Conservation (phyloP, 2,329 filamentous ascomycete genomes). For the Botrytis byssoidea region DNA sequence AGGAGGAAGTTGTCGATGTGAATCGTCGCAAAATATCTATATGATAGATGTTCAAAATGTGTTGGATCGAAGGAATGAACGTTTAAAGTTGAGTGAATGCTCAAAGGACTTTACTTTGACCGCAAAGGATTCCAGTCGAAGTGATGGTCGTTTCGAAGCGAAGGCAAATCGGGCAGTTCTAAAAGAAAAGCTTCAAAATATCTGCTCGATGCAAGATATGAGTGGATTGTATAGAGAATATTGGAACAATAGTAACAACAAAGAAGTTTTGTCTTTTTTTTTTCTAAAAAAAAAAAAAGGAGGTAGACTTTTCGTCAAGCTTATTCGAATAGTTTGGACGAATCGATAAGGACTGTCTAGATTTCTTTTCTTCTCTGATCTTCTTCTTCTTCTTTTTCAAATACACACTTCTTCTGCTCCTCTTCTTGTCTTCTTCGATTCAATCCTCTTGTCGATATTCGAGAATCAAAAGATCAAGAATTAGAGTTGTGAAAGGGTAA, state of each 20-base stretch:
- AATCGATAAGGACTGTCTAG: conserved; percentile 11
- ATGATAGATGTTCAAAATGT: conserved; percentile 3
- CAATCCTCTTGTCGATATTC: neutral
- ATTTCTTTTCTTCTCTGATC: neutral
- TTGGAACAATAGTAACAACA: conserved; percentile 22
- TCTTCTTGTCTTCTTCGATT: conserved; percentile 7
- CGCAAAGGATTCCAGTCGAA: neutral
- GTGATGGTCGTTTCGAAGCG: neutral
- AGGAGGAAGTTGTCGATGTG: conserved; percentile 15
- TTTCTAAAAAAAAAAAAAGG: too few relatives aligned
- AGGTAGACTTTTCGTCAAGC: conserved; percentile 8
- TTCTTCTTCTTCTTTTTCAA: neutral
- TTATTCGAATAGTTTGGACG: neutral
- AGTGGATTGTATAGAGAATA: neutral
- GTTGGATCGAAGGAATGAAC: conserved; percentile 15
- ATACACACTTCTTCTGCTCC: neutral
- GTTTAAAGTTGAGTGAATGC: neutral
- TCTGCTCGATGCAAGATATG: neutral
- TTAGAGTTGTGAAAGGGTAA: conserved; percentile 4
- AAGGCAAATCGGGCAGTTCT: neutral
- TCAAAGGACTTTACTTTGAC: neutral
- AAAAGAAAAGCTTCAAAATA: neutral
- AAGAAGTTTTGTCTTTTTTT: conserved; percentile 14
- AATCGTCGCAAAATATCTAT: conserved; percentile 15
- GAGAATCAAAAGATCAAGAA: neutral